These are phyloP conservation scores for Sporothrix variecibatus DNA, from an alignment of 2,329 filamentous ascomycete species.

Conservation along the genomic window DNA sequence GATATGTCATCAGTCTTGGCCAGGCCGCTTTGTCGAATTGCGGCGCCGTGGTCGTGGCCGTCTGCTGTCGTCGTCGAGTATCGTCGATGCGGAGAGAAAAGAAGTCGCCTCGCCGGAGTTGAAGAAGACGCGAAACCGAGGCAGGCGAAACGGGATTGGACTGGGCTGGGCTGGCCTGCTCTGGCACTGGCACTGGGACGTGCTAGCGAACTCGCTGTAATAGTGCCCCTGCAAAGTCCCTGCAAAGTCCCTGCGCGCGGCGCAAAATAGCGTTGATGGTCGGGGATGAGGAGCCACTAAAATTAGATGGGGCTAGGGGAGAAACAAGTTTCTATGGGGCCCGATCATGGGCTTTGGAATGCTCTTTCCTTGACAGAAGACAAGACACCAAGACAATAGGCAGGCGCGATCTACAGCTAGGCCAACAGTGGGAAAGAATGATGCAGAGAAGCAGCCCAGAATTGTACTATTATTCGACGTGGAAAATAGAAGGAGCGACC, in stretches of 20 bases:
- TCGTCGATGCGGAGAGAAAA: background rate
- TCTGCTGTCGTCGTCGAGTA: background rate
- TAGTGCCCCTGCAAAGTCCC: background rate
- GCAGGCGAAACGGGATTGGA: background rate
- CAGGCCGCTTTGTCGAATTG: background rate
- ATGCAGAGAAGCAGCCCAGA: background rate
- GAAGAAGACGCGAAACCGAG: constrained; percentile 12
- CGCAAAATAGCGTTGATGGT: background rate
- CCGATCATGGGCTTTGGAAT: background rate
- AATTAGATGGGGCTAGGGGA: constrained; percentile 2
- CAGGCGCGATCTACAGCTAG: constrained; percentile 3
- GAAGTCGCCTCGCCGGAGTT: background rate
- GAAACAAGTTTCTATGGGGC: constrained; percentile 4
- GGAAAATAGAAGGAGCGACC: background rate
- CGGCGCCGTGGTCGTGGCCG: background rate
- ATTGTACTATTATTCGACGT: background rate
- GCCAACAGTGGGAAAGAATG: background rate
- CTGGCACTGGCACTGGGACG: background rate
- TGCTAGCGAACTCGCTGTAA: background rate
- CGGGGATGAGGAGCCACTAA: constrained; percentile 2
- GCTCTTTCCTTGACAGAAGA: background rate
- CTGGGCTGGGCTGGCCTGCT: background rate
- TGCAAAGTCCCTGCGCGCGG: constrained; percentile 6
- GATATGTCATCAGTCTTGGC: background rate
- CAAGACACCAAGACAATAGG: background rate